Evolutionary conservation across 1,284 basidiomycete species (phyloP).

Genomic region (Pseudozyma thailandica): DNA sequence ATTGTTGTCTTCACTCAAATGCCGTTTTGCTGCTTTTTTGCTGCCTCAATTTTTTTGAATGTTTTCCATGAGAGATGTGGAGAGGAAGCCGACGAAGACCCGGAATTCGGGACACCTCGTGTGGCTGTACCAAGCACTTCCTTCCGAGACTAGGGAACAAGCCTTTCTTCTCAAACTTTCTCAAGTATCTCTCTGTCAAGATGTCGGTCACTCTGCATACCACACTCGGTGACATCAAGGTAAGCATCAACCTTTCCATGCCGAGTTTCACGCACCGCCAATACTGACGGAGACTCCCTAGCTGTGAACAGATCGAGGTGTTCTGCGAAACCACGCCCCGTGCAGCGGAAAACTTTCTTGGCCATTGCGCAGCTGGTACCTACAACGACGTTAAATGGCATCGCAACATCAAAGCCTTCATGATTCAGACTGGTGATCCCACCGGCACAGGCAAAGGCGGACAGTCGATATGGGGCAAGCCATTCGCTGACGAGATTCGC

Average conservation of each 20-base stretch:
- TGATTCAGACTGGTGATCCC: slow-evolving; percentile 96
- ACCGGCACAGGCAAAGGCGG: slow-evolving; percentile 95
- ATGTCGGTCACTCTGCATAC: slow-evolving; percentile 96
- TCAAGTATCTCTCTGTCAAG: background rate
- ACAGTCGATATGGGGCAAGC: slow-evolving; percentile 90
- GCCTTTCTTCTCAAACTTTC: too few species aligned
- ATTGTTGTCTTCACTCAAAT: too few species aligned
- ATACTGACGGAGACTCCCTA: too few species aligned
- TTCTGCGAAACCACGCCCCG: slow-evolving; percentile 97
- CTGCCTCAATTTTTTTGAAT: too few species aligned
- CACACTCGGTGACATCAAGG: slow-evolving; percentile 92
- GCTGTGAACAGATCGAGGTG: slow-evolving; percentile 84
- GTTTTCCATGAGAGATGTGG: too few species aligned
- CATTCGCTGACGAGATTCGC: slow-evolving; percentile 93
- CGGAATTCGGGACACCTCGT: too few species aligned
- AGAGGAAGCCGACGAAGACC: too few species aligned
- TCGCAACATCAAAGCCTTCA: slow-evolving; percentile 74
- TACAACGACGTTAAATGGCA: slow-evolving; percentile 91
- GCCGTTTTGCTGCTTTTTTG: too few species aligned
- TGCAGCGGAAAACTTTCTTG: slow-evolving; percentile 96
- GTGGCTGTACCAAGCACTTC: too few species aligned
- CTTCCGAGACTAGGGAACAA: too few species aligned
- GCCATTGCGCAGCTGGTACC: slow-evolving; percentile 86
- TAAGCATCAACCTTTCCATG: slow-evolving; percentile 66
- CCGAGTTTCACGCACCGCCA: too few species aligned